Conservation (phyloP, 2,329 filamentous ascomycete species). For the Akanthomyces uredinophilus region DNA sequence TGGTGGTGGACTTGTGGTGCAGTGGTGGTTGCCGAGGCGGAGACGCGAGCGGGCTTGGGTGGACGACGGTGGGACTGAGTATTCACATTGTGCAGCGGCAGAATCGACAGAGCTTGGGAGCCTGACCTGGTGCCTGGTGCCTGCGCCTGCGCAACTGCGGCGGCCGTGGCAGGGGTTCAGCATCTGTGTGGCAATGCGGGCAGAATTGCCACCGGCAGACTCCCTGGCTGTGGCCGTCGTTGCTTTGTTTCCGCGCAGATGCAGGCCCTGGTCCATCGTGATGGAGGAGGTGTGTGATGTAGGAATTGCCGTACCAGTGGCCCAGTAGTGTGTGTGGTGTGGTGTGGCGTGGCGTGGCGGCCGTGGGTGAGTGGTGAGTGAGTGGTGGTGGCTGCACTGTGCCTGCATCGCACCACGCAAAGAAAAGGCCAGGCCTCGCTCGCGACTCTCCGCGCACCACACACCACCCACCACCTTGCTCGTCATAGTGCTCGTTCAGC, state of each 20-base stretch:
- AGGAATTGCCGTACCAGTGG: no score
- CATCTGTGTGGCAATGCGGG: neutral
- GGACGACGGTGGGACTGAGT: slow-evolving; percentile 2
- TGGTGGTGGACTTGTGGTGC: neutral
- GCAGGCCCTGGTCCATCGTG: neutral
- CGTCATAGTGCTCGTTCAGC: neutral
- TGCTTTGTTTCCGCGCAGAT: slow-evolving; percentile 8
- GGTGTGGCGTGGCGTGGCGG: neutral
- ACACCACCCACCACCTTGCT: neutral
- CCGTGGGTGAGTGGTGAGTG: neutral
- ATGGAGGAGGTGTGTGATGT: slow-evolving; percentile 8
- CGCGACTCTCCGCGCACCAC: neutral
- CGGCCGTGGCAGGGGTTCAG: neutral
- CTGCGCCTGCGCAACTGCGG: slow-evolving; percentile 12
- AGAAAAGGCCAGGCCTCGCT: neutral
- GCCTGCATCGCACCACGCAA: neutral
- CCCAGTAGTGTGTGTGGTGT: no score
- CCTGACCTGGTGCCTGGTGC: neutral
- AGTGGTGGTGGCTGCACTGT: neutral
- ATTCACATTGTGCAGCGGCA: neutral
- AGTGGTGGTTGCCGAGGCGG: slow-evolving; percentile 10
- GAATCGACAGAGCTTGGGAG: slow-evolving; percentile 1
- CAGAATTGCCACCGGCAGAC: neutral
- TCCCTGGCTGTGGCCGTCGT: slow-evolving; percentile 9
- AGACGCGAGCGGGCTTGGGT: neutral